Evolutionary conservation across 345 rosid species (phyloP), one percentile per base, ranked within the genome.

Genomic region (Nasturtium officinale): DNA sequence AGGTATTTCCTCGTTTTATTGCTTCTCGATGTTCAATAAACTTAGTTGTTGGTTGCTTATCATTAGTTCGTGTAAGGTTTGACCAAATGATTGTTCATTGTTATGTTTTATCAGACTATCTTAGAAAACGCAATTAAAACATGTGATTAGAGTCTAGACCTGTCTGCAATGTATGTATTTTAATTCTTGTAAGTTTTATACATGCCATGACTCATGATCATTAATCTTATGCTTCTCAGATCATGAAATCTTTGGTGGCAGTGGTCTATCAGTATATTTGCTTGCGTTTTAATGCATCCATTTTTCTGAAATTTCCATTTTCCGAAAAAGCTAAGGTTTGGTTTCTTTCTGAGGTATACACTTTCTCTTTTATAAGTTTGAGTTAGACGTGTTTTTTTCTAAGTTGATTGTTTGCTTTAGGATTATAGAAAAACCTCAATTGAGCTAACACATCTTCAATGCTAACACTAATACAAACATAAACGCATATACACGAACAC

Each of bases 381-480:
- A 50, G 6, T 50, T 50, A 3, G 28, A 50, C 3, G 8, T 47
- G 52, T 30, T 30, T 30, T 7, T 30, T 18, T 18, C 25, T 47
- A 47, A 4, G 5, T 47, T 17, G 23, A 8, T 18, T 7, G 10
- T 18, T 47, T 47, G 40, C 40, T 18, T 9, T 17, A 9, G 5
- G 25, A 18, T 18, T 18, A 17, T 17, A 47, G 3, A 35, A 35
- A 17, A 16, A 1, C 4, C 10, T 23, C 12, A 47, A 47, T 18
- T 18, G 1, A 47, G 8, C 18, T 43, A 45, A 16, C 50, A 47
- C 52, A 47, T 47, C 20, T n/a, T 4, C 20, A 50, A 4, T 50
- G 15, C 55, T 21, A 51, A 21, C n/a, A 51, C 55, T 20, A 51
- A 21, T 51, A 51, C 55, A 51, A 51, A 51, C n/a, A 21, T 50